Evolutionary conservation across 2,329 filamentous ascomycete species (phyloP).

Genomic region (Aureobasidium lini): DNA sequence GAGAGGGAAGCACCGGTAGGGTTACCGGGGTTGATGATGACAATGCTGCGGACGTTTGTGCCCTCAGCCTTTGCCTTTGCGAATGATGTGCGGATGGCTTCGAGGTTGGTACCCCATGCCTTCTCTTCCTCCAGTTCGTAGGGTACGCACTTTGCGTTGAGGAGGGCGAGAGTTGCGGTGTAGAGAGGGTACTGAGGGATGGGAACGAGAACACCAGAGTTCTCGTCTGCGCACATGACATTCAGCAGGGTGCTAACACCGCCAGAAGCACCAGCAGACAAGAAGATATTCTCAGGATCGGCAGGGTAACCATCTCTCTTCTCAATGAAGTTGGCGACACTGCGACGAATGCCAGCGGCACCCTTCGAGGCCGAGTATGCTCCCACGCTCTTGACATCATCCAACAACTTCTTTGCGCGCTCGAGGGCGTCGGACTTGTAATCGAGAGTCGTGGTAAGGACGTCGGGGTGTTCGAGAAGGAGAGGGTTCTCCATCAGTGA

Average conservation of each 20-base stretch:
- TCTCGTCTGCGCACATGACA: conserved; percentile 70
- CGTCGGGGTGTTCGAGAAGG: conserved; percentile 74
- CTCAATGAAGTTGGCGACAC: conserved; percentile 88
- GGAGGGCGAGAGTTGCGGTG: conserved; percentile 79
- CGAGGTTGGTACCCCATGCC: conserved; percentile 80
- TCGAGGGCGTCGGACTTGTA: conserved; percentile 88
- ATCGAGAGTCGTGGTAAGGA: conserved; percentile 65
- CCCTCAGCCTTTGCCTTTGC: conserved; percentile 68
- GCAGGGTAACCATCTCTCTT: conserved; percentile 79
- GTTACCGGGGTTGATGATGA: conserved; percentile 97
- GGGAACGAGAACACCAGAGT: conserved; percentile 80
- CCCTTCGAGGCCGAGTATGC: conserved; percentile 95
- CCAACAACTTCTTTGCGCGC: conserved; percentile 71
- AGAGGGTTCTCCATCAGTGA: conserved; percentile 86
- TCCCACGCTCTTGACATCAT: conserved; percentile 81
- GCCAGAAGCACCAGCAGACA: conserved; percentile 84
- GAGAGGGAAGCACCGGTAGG: conserved; percentile 84
- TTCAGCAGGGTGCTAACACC: conserved; percentile 91
- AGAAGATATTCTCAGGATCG: conserved; percentile 73
- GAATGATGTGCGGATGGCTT: conserved; percentile 66
- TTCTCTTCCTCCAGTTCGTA: conserved; percentile 87
- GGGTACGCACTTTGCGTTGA: conserved; percentile 80
- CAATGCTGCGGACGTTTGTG: conserved; percentile 83
- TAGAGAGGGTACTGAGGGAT: conserved; percentile 98
- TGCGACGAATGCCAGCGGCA: conserved; percentile 76